These are phyloP conservation scores for Blepharisma undulans DNA, from an alignment of 169 alveolate species.

Conservation along the genomic window DNA sequence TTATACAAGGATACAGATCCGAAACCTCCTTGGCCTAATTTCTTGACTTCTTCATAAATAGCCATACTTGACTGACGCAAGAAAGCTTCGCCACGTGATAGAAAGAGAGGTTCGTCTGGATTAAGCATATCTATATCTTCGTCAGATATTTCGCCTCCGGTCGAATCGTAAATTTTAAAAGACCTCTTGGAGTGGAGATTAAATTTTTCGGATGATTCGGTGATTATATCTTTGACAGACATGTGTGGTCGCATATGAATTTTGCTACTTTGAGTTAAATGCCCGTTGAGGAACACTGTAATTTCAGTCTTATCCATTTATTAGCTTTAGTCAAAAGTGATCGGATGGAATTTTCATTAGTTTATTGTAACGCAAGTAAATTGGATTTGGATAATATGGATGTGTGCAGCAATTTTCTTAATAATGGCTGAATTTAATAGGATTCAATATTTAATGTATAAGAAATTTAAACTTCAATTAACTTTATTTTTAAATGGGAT, in stretches of 20 bases:
- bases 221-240: background rate
- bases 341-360: background rate
- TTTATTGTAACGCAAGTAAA: background rate
- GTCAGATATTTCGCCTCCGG: slow-evolving; percentile 32
- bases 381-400: background rate
- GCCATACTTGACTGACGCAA: background rate
- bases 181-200: background rate
- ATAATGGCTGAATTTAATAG: background rate
- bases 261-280: background rate
- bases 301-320: background rate
- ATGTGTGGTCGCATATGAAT: background rate
- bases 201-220: background rate
- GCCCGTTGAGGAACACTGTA: slow-evolving; percentile 8
- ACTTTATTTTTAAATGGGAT: background rate
- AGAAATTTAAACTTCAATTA: no score
- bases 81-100: slow-evolving; percentile 39
- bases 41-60: background rate
- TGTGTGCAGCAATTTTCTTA: background rate
- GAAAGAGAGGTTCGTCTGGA: slow-evolving; percentile 8
- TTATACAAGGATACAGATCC: slow-evolving; percentile 35
- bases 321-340: background rate
- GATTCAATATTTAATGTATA: background rate
- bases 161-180: slow-evolving; percentile 24
- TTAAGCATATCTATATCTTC: slow-evolving; percentile 38
- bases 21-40: slow-evolving; percentile 41